Evolutionary conservation across 2,329 filamentous ascomycete genomes (phyloP).

Genomic region (Aspergillus udagawae): DNA sequence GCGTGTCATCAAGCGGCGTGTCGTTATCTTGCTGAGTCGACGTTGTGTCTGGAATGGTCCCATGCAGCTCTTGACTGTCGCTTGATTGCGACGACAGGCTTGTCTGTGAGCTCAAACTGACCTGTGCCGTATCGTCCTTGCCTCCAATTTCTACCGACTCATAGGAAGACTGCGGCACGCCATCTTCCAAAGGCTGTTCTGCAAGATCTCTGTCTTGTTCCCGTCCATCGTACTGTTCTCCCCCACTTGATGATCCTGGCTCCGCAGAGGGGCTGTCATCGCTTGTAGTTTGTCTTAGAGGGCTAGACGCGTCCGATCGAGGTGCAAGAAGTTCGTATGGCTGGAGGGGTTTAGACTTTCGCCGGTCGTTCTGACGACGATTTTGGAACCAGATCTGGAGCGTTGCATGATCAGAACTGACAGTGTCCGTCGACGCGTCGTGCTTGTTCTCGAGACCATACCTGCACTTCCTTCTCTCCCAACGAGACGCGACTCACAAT

Average conservation of each 20-base stretch:
- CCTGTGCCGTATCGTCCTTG: constrained; percentile 25
- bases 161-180: constrained; percentile 5
- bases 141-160: constrained; percentile 18
- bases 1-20: constrained; percentile 15
- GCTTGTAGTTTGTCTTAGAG: constrained; percentile 23
- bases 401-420: constrained; percentile 4
- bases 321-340: constrained; percentile 64
- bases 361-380: constrained; percentile 83
- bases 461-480: constrained; percentile 95
- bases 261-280: constrained; percentile 28
- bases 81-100: constrained; percentile 25
- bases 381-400: constrained; percentile 96
- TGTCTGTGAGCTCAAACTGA: constrained; percentile 27
- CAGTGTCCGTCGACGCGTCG: constrained; percentile 22
- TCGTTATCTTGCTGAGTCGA: constrained; percentile 11
- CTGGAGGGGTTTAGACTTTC: constrained; percentile 79
- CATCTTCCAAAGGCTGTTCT: constrained; percentile 19
- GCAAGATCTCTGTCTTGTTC: constrained; percentile 15
- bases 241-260: constrained; percentile 25
- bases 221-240: constrained; percentile 23
- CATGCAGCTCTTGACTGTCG: constrained; percentile 21
- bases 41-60: constrained; percentile 14
- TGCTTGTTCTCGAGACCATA: constrained; percentile 44
- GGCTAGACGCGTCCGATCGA: constrained; percentile 24
- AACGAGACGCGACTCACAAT: constrained; percentile 83